Percentiles rank a stretch among this genome's conserved stretches.
Evolutionary conservation across 2,329 filamentous ascomycete genomes (phyloP).

Genomic region (Fusarium sp.): DNA sequence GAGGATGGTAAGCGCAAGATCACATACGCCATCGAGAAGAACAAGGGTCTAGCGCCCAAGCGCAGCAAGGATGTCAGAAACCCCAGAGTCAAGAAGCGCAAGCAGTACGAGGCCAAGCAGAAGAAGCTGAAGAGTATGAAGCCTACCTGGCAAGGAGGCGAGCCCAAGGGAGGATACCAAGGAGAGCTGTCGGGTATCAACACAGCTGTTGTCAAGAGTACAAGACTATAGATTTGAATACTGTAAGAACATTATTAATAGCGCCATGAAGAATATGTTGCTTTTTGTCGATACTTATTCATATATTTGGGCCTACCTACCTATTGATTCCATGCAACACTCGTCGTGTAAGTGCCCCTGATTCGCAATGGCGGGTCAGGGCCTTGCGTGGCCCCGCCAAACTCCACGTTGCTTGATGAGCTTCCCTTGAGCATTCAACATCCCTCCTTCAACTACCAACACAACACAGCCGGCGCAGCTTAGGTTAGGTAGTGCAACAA

Average conservation of each 20-base stretch:
- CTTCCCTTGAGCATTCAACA: conserved; percentile 26
- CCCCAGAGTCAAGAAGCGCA: conserved; percentile 96
- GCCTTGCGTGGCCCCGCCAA: conserved; percentile 39
- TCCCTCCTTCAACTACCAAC: conserved; percentile 14
- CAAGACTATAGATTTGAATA: conserved; percentile 74
- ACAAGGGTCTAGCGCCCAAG: conserved; percentile 91
- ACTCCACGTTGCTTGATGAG: conserved; percentile 44
- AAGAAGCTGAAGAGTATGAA: conserved; percentile 94
- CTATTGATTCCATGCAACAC: not conserved
- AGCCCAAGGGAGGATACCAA: conserved; percentile 85
- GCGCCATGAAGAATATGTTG: conserved; percentile 15
- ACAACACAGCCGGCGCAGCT: conserved; percentile 6
- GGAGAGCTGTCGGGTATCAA: conserved; percentile 97
- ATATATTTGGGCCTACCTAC: not conserved
- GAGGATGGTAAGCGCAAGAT: conserved; percentile 92
- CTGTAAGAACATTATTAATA: conserved; percentile 28
- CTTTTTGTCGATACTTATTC: conserved; percentile 1
- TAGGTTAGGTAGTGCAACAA: conserved; percentile 3
- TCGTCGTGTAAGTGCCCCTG: conserved; percentile 14
- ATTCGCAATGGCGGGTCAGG: conserved; percentile 9
- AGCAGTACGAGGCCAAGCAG: conserved; percentile 95
- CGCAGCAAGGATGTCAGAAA: conserved; percentile 95
- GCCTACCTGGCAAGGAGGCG: conserved; percentile 85
- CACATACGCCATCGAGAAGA: conserved; percentile 94
- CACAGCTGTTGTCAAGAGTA: conserved; percentile 89